Conservation (phyloP, 2,329 filamentous ascomycete species). For the Hypomyces rosellus region DNA sequence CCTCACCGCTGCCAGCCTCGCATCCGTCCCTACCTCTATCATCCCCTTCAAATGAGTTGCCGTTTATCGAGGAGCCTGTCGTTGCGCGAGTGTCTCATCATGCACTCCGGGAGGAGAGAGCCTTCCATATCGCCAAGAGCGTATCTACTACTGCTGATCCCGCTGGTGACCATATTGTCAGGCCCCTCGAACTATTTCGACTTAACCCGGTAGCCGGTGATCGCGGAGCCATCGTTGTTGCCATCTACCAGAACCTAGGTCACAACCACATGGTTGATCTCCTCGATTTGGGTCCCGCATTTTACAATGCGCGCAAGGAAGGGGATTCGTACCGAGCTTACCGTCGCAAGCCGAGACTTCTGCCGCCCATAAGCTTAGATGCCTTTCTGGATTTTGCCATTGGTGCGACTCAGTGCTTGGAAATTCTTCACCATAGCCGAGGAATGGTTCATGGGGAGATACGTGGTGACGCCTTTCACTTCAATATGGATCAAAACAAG, state of each 20-base stretch:
- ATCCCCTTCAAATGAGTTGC: slow-evolving; percentile 37
- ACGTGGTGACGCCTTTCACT: slow-evolving; percentile 85
- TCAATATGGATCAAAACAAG: slow-evolving; percentile 59
- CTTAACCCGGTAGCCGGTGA: slow-evolving; percentile 64
- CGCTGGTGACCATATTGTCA: slow-evolving; percentile 67
- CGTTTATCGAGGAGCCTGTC: slow-evolving; percentile 58
- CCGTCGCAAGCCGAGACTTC: slow-evolving; percentile 41
- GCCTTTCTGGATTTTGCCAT: slow-evolving; percentile 88
- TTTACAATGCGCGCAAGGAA: slow-evolving; percentile 50
- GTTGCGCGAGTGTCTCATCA: slow-evolving; percentile 80
- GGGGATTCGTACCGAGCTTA: slow-evolving; percentile 45
- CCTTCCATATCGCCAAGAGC: slow-evolving; percentile 75
- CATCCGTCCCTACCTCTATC: slow-evolving; percentile 27
- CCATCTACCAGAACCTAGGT: slow-evolving; percentile 75
- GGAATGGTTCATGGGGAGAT: slow-evolving; percentile 88
- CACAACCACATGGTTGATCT: slow-evolving; percentile 64
- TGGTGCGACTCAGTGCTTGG: slow-evolving; percentile 76
- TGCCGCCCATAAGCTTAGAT: slow-evolving; percentile 60
- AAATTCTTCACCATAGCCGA: slow-evolving; percentile 84
- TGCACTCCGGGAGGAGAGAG: slow-evolving; percentile 74
- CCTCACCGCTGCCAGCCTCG: slow-evolving; percentile 31
- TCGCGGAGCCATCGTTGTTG: slow-evolving; percentile 64
- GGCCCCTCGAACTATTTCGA: slow-evolving; percentile 72
- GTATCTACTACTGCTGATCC: slow-evolving; percentile 67
- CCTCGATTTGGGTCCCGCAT: slow-evolving; percentile 72